These are phyloP conservation scores for Mycena galericulata DNA, from an alignment of 768 basidiomycete genomes.

Conservation along the genomic window DNA sequence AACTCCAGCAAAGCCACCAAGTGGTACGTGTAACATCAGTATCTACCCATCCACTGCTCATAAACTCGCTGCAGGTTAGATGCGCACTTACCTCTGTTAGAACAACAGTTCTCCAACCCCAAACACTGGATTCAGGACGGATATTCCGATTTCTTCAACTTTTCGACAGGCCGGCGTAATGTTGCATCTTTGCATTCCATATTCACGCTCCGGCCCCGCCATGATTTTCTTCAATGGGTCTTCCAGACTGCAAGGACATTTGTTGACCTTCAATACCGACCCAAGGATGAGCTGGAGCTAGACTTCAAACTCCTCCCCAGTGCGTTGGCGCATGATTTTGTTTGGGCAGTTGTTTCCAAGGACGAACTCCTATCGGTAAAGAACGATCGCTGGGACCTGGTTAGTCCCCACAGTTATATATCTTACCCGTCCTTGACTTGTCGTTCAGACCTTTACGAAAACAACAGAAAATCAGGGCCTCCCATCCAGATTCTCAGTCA, in stretches of 20 bases:
- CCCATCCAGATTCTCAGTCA: conserved; percentile 73
- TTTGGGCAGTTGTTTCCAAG: conserved; percentile 89
- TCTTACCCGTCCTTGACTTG: conserved; percentile 1
- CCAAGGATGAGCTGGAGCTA: conserved; percentile 76
- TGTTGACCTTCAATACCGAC: conserved; percentile 81
- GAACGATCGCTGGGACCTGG: conserved; percentile 87
- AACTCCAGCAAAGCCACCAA: conserved; percentile 73
- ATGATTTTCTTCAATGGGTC: conserved; percentile 78
- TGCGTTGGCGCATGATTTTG: conserved; percentile 69
- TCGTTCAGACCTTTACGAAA: conserved; percentile 81
- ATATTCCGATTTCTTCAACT: conserved; percentile 83
- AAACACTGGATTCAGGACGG: conserved; percentile 73
- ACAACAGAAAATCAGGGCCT: conserved; percentile 74
- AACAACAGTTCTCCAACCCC: conserved; percentile 82
- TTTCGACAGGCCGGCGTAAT: conserved; percentile 88
- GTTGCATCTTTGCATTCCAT: conserved; percentile 83
- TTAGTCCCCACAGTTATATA: conserved; percentile 61
- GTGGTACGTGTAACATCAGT: conserved; percentile 62
- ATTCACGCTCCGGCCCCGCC: conserved; percentile 82
- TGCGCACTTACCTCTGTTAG: conserved; percentile 68
- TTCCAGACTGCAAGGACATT: conserved; percentile 73
- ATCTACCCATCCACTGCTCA: no score
- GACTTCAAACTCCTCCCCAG: conserved; percentile 79
- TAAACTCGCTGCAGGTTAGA: conserved; percentile 60
- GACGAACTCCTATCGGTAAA: conserved; percentile 78